Base-by-base conservation (phyloP, 2,329 filamentous ascomycete genomes). In the Colletotrichum sp. region DNA sequence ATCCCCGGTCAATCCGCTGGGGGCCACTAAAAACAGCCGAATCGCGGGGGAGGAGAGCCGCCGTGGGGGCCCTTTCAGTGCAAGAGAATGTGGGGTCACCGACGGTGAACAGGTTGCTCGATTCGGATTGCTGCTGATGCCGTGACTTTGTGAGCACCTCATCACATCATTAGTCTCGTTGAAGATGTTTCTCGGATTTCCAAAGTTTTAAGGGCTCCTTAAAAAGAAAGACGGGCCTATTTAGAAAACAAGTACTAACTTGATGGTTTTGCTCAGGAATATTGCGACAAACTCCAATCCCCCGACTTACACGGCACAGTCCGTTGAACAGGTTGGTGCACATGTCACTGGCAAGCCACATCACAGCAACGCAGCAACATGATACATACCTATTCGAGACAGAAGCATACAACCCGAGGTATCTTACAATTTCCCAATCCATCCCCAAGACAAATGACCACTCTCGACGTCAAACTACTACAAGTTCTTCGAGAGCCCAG, bases 401-500 rank as follows among this genome's bases (percentile, higher is more conserved):
- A 63, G 2, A 16, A 36, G 3, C 16, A 60, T 21, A 59, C n/a
- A 62, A 7, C 3, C 18, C 16, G 21, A 62, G 66, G 66, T 70
- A 69, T 74, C 71, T 21, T 55, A 44, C 71, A 70, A 64, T 71
- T 39, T 32, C n/a, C 69, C 36, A 16, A 30, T 24, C 8, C 34
- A 7, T 16, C 18, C 69, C 12, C 32, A 44, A 6, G n/a, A 21
- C 13, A 5, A 12, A 18, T 3, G 32, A 26, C 3, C 2, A 36
- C 52, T 15, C 24, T 32, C 16, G 1, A 28, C 15, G 1, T 52
- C 44, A 28, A 5, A 2, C 1, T 77, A 86, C 13, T 77, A 86
- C 13, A 86, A 78, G 18, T 84, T 84, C 32, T 79, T 78, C 9
- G 78, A 80, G 16, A 88, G 79, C 0, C 85, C 86, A 1, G 86